These are phyloP conservation scores for Cyclostephanos invisitatus DNA, from an alignment of 108 stramenopile genomes.

Conservation along the genomic window DNA sequence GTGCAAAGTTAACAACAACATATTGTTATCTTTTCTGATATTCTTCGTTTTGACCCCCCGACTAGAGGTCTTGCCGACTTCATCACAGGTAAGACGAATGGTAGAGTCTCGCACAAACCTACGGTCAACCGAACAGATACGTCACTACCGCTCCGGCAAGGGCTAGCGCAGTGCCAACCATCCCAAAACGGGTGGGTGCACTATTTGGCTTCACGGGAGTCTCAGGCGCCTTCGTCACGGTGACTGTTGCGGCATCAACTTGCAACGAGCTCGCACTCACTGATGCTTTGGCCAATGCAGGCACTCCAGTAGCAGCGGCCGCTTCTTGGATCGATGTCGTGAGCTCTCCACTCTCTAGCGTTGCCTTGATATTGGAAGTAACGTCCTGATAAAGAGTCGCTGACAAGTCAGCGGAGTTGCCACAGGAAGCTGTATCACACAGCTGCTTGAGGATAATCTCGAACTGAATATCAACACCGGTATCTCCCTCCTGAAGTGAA, in stretches of 20 bases:
- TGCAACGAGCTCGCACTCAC: constrained; percentile 15
- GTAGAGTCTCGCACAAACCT: too few species aligned
- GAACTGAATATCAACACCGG: constrained; percentile 48
- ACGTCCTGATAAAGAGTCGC: constrained; percentile 18
- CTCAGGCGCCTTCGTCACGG: constrained; percentile 9
- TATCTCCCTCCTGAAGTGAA: constrained; percentile 19
- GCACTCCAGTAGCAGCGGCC: constrained; percentile 20
- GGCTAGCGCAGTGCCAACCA: background rate
- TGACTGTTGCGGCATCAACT: constrained; percentile 11
- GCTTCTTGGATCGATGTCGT: constrained; percentile 24
- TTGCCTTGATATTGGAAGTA: constrained; percentile 23
- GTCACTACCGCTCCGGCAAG: background rate
- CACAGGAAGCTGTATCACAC: constrained; percentile 21
- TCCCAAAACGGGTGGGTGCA: background rate
- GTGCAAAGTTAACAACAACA: too few species aligned
- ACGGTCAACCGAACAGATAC: background rate
- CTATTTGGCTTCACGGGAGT: background rate
- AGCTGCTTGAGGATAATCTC: constrained; percentile 26
- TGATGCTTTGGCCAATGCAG: constrained; percentile 21
- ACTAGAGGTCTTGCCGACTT: too few species aligned
- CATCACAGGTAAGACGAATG: too few species aligned
- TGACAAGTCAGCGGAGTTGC: constrained; percentile 22
- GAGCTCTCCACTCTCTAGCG: constrained; percentile 23
- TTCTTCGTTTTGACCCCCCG: too few species aligned
- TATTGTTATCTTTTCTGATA: too few species aligned